A percentile compares a stretch with the other conserved stretches of the same genome.
Conservation (phyloP, 2,329 filamentous ascomycete genomes). For the Hymenoscyphus salicellus region DNA sequence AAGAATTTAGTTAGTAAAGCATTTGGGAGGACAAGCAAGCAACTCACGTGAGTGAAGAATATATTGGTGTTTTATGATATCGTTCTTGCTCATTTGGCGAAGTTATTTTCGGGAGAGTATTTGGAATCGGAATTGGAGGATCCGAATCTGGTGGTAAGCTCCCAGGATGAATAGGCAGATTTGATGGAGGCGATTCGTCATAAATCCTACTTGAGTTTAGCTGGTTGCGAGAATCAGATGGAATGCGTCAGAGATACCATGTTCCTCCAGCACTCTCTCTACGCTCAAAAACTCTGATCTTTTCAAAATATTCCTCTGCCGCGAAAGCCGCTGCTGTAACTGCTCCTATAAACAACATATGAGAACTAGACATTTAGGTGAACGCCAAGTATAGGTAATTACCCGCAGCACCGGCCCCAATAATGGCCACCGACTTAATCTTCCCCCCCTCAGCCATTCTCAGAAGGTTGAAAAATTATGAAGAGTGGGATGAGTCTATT, state of each 20-base stretch:
- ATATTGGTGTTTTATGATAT: slow-evolving; percentile 49
- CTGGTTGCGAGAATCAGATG: slow-evolving; percentile 29
- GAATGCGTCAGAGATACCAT: slow-evolving; percentile 48
- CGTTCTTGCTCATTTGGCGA: slow-evolving; percentile 45
- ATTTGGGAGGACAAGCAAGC: not conserved
- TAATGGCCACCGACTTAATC: slow-evolving; percentile 43
- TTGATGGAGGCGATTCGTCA: slow-evolving; percentile 34
- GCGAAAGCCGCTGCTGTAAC: slow-evolving; percentile 47
- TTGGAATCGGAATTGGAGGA: slow-evolving; percentile 45
- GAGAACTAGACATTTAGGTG: not conserved
- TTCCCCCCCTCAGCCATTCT: slow-evolving; percentile 19
- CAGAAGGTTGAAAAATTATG: not conserved
- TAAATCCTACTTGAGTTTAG: slow-evolving; percentile 53
- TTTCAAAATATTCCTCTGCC: slow-evolving; percentile 56
- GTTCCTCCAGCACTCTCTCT: slow-evolving; percentile 56
- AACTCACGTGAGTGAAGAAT: slow-evolving; percentile 49
- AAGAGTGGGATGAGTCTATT: not conserved
- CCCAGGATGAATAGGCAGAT: slow-evolving; percentile 42
- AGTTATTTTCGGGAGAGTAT: slow-evolving; percentile 40
- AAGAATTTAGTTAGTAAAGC: slow-evolving; percentile 13
- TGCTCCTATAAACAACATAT: slow-evolving; percentile 38
- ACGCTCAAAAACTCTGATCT: slow-evolving; percentile 59
- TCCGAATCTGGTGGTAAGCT: slow-evolving; percentile 45
- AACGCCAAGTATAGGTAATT: slow-evolving; percentile 15
- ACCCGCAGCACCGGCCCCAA: slow-evolving; percentile 46